phyloP scores from a whole-genome alignment of 192 early-diverging fungal species.

The Spinellus fusiger region DNA sequence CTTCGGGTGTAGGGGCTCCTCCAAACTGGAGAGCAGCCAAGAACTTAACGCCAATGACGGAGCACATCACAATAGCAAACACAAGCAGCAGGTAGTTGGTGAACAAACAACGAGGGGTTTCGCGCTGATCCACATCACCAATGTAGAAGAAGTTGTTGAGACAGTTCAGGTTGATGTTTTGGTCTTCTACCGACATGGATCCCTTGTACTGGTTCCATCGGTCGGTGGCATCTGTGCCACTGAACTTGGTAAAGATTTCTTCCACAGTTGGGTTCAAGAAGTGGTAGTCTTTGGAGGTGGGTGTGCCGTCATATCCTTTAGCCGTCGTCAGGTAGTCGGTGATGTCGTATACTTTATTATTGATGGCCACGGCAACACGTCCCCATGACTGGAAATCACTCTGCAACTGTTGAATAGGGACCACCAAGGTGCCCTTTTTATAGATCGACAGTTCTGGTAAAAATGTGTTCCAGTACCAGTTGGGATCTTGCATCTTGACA shows the following conservation, averaged over 20 bases:
- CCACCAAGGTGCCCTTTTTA: conserved; percentile 61
- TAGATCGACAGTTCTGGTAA: conserved; percentile 44
- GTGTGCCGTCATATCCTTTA: conserved; percentile 33
- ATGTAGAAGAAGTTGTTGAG: conserved; percentile 61
- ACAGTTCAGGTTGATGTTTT: conserved; percentile 42
- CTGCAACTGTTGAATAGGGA: conserved; percentile 52
- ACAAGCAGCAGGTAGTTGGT: conserved; percentile 62
- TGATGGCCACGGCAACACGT: conserved; percentile 44
- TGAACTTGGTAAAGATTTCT: conserved; percentile 35
- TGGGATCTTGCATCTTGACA: conserved; percentile 9
- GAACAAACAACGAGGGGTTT: conserved; percentile 47
- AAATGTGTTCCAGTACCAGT: conserved; percentile 33
- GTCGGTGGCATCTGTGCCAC: conserved; percentile 44
- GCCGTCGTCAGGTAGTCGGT: conserved; percentile 52
- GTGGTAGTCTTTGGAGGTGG: conserved; percentile 36
- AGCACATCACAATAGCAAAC: conserved; percentile 61
- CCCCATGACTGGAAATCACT: conserved; percentile 37
- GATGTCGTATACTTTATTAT: conserved; percentile 63
- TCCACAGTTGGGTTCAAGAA: conserved; percentile 33
- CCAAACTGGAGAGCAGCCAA: conserved; percentile 75
- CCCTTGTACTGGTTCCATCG: conserved; percentile 31
- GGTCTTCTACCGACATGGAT: conserved; percentile 8
- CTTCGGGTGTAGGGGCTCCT: conserved; percentile 66
- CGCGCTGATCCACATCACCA: conserved; percentile 59
- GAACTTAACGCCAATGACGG: conserved; percentile 71